phyloP scores from a whole-genome alignment of 1,284 basidiomycete genomes.

The Cystobasidiaceae sp. region DNA sequence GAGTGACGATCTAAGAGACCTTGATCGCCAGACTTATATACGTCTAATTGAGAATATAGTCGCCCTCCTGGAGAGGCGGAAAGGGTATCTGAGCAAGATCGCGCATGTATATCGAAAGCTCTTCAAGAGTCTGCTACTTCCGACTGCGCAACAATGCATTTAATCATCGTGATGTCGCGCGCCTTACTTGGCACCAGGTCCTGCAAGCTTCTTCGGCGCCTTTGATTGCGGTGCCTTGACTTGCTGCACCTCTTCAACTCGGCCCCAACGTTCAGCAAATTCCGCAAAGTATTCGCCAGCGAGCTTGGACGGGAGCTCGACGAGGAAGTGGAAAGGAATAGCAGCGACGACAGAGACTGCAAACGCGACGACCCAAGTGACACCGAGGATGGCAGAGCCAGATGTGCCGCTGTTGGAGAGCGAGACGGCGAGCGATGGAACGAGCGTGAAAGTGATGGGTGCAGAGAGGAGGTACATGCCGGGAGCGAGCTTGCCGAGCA shows the following conservation, averaged over 20 bases:
- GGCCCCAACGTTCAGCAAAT: constrained; percentile 37
- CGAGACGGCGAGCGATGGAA: constrained; percentile 42
- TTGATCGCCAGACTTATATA: no score
- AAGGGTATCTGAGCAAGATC: background rate
- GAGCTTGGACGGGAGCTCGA: constrained; percentile 44
- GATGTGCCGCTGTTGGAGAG: constrained; percentile 40
- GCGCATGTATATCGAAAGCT: background rate
- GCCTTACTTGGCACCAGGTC: constrained; percentile 26
- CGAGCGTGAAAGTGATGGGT: constrained; percentile 43
- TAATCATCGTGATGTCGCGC: background rate
- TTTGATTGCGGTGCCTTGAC: constrained; percentile 20
- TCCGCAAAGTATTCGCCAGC: constrained; percentile 42
- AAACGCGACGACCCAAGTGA: constrained; percentile 42
- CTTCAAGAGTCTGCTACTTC: background rate
- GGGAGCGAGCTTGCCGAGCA: constrained; percentile 42
- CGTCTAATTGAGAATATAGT: background rate
- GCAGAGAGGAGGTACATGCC: constrained; percentile 44
- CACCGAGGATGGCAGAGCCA: constrained; percentile 40
- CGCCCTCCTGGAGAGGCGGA: background rate
- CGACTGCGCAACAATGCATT: background rate
- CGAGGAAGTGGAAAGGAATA: constrained; percentile 43
- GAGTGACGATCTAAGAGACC: no score
- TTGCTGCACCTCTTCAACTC: constrained; percentile 5
- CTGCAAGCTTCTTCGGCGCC: constrained; percentile 29
- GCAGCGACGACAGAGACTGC: constrained; percentile 38